Evolutionary conservation across 2,329 filamentous ascomycete genomes (phyloP).

Genomic region (Colletotrichum sp.): DNA sequence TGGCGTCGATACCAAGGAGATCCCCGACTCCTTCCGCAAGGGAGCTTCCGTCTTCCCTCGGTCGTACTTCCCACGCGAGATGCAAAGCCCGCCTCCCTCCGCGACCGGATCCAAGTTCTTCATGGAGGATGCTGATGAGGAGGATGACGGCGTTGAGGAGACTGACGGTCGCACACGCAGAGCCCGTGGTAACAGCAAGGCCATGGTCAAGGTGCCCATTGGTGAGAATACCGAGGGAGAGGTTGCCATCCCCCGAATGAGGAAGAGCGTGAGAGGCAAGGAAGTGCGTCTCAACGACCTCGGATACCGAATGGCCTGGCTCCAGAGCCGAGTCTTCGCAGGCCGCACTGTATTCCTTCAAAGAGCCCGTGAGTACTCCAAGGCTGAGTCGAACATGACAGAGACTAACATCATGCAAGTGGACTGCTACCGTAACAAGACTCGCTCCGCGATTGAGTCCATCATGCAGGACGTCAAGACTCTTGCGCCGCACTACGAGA

Average conservation of each 20-base stretch:
- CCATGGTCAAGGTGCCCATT: constrained; percentile 67
- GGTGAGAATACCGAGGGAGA: constrained; percentile 75
- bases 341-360: constrained; percentile 88
- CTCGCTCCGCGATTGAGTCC: constrained; percentile 78
- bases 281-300: constrained; percentile 93
- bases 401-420: constrained; percentile 56
- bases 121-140: constrained; percentile 66
- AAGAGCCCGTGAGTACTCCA: constrained; percentile 77
- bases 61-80: constrained; percentile 91
- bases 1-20: constrained; percentile 91
- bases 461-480: constrained; percentile 76
- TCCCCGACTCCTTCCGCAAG: constrained; percentile 93
- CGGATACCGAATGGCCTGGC: constrained; percentile 95
- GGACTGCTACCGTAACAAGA: constrained; percentile 94
- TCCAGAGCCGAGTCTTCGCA: constrained; percentile 90
- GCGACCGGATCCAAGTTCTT: constrained; percentile 79
- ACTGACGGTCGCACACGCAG: constrained; percentile 51
- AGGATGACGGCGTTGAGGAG: constrained; percentile 60
- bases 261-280: constrained; percentile 72
- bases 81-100: constrained; percentile 83
- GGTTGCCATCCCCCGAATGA: constrained; percentile 77
- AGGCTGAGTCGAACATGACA: background rate
- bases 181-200: constrained; percentile 38
- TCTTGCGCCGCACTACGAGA: constrained; percentile 87
- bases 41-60: constrained; percentile 88